Conservation (phyloP, 805 yeast genomes). For the Ogataea zsoltii region DNA sequence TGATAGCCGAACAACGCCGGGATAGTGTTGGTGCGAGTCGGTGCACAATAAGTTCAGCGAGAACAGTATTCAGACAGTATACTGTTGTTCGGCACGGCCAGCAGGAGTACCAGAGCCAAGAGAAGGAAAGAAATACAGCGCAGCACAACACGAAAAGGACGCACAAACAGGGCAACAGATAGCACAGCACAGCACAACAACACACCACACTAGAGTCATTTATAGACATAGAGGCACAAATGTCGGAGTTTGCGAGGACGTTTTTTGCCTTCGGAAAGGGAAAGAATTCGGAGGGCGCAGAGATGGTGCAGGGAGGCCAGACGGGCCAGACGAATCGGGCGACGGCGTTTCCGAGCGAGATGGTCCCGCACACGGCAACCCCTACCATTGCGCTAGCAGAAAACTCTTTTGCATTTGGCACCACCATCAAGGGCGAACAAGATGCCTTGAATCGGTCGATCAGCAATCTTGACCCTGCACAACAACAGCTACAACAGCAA, state of each 20-base stretch:
- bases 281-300: slow-evolving; percentile 12
- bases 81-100: no score
- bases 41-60: no score
- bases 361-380: slow-evolving; percentile 48
- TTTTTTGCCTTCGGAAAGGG: slow-evolving; percentile 37
- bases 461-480: slow-evolving; percentile 33
- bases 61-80: no score
- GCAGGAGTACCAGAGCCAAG: no score
- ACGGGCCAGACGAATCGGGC: slow-evolving; percentile 4
- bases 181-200: no score
- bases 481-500: slow-evolving; percentile 22
- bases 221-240: slow-evolving; percentile 10
- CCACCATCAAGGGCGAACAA: slow-evolving; percentile 49
- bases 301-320: not conserved
- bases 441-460: slow-evolving; percentile 34
- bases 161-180: no score
- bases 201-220: not conserved
- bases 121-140: no score
- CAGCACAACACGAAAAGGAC: no score
- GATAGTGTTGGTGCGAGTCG: no score
- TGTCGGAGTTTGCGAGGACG: slow-evolving; percentile 43
- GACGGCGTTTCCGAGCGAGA: slow-evolving; percentile 34
- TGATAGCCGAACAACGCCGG: no score
- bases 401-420: slow-evolving; percentile 66
- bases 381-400: slow-evolving; percentile 72